Conservation (phyloP, 495 filamentous ascomycete genomes). For the Sabuloglossum arenarium region DNA sequence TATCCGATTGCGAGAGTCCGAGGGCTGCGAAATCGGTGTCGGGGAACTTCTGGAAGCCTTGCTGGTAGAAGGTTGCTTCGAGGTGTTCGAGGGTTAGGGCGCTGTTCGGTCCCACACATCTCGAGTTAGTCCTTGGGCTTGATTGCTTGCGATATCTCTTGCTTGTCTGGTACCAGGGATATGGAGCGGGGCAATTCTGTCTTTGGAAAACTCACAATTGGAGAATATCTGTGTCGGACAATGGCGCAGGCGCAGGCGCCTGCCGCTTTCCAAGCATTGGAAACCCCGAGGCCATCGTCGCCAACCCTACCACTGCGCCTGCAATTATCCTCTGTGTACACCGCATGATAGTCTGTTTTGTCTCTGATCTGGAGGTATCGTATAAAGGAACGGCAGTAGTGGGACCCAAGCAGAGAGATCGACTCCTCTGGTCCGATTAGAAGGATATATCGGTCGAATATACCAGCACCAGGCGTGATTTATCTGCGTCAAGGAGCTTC, state of each 20-base stretch:
- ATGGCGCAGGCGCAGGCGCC: slow-evolving; percentile 25
- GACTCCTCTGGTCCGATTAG: neutral
- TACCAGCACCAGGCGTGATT: neutral
- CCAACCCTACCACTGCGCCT: neutral
- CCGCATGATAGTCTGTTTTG: no score
- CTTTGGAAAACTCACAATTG: slow-evolving; percentile 35
- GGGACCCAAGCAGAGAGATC: no score
- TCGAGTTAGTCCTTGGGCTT: no score
- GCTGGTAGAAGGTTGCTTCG: slow-evolving; percentile 37
- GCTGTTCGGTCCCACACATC: slow-evolving; percentile 19
- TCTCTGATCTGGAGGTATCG: no score
- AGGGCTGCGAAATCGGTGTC: slow-evolving; percentile 34
- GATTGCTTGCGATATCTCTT: neutral
- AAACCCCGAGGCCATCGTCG: neutral
- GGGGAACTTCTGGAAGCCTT: slow-evolving; percentile 38
- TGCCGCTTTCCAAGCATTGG: neutral
- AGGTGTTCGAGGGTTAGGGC: slow-evolving; percentile 45
- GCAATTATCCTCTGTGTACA: neutral
- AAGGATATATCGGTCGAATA: neutral
- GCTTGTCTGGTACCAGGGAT: no score
- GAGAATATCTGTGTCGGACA: slow-evolving; percentile 44
- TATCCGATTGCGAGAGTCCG: slow-evolving; percentile 26
- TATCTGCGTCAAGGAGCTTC: no score
- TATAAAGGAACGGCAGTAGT: neutral
- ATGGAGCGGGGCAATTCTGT: neutral